A percentile compares a stretch with the other conserved stretches of the same genome.
Conservation (phyloP, 768 basidiomycete genomes). For the Psilocybe tampanensis region DNA sequence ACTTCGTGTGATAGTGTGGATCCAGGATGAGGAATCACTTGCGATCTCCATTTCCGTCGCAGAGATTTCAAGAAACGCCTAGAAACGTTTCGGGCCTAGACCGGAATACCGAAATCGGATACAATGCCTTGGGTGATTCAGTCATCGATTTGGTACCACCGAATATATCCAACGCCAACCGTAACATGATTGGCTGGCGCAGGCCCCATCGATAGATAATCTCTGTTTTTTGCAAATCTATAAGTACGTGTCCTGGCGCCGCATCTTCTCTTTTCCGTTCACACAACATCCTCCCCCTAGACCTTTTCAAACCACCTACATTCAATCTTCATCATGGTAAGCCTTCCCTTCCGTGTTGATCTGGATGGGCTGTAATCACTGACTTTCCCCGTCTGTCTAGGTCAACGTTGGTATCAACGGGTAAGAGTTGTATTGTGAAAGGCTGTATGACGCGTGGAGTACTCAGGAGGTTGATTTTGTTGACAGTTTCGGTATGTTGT, state of each 20-base stretch:
- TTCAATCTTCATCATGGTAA: constrained; percentile 24
- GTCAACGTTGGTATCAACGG: constrained; percentile 98
- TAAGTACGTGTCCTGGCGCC: constrained; percentile 13
- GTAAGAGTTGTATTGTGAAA: constrained; percentile 40
- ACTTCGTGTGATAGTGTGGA: background rate
- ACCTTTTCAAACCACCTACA: constrained; percentile 6
- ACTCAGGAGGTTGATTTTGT: constrained; percentile 15
- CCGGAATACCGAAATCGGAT: constrained; percentile 16
- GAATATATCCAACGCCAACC: constrained; percentile 3
- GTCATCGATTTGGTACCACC: constrained; percentile 4
- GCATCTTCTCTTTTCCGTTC: constrained; percentile 16
- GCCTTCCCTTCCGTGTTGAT: constrained; percentile 1
- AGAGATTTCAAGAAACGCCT: background rate
- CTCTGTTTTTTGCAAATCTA: constrained; percentile 11
- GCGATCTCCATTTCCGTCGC: background rate
- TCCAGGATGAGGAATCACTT: background rate
- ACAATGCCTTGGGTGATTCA: constrained; percentile 6
- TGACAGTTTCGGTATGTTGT: constrained; percentile 73
- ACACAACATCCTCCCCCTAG: constrained; percentile 6
- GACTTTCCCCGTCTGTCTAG: constrained; percentile 21
- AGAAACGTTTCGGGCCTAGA: constrained; percentile 16
- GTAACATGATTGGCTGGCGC: constrained; percentile 21
- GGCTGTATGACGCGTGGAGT: constrained; percentile 1
- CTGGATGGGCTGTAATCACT: background rate
- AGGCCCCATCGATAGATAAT: constrained; percentile 27